A percentile compares a stretch with the other conserved stretches of the same genome.
Conservation (phyloP, 2,329 filamentous ascomycete species). For the Epichloe glyceriae region DNA sequence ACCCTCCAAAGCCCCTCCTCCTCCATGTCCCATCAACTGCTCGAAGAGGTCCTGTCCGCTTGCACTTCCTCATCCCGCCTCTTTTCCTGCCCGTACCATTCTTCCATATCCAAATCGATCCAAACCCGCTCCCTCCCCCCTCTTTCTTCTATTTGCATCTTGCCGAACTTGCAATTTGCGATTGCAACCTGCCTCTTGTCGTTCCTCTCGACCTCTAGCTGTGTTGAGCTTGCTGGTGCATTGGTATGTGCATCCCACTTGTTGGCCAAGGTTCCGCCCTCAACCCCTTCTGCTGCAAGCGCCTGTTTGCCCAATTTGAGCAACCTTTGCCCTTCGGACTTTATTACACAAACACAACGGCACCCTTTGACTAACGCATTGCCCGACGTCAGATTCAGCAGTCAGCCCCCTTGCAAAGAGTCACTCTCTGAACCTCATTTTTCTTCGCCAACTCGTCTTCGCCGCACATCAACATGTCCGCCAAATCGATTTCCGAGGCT, state of each 20-base stretch:
- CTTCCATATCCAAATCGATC: conserved; percentile 2
- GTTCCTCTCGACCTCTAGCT: background rate
- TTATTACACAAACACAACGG: background rate
- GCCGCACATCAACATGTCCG: conserved; percentile 28
- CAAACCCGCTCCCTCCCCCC: background rate
- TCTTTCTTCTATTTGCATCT: background rate
- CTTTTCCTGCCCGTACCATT: background rate
- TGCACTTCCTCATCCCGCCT: background rate
- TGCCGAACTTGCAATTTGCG: conserved; percentile 4
- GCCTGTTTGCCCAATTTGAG: background rate
- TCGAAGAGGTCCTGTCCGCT: too few species aligned
- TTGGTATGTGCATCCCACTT: conserved; percentile 6
- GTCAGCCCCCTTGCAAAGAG: background rate
- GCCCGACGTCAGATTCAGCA: background rate
- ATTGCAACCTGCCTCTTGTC: background rate
- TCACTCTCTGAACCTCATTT: background rate
- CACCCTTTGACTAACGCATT: background rate
- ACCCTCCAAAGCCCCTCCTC: too few species aligned
- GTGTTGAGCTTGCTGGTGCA: conserved; percentile 7
- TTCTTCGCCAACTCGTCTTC: conserved; percentile 9
- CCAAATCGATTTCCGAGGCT: conserved; percentile 96
- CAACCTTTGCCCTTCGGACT: background rate
- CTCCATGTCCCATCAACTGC: too few species aligned
- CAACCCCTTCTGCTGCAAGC: background rate
- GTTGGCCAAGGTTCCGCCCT: background rate